phyloP scores from a whole-genome alignment of 768 basidiomycete species.

The Nidularia pulvinata region DNA sequence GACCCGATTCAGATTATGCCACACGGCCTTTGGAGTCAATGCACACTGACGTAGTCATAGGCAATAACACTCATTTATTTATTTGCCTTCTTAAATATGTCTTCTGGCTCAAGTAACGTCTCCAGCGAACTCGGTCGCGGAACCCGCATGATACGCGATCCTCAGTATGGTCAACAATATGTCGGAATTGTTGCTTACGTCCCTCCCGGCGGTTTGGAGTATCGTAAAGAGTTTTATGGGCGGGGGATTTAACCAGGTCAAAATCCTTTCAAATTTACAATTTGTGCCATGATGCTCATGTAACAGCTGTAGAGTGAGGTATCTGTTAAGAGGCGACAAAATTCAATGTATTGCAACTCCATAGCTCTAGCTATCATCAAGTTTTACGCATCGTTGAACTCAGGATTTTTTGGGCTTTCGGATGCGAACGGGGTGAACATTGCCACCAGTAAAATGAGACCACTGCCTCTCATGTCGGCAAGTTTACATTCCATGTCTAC shows the following conservation, averaged over 20 bases:
- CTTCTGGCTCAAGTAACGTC: neutral
- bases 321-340: slow-evolving; percentile 45
- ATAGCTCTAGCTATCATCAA: slow-evolving; percentile 91
- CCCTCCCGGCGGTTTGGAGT: slow-evolving; percentile 93
- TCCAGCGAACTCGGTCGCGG: slow-evolving; percentile 67
- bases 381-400: slow-evolving; percentile 85
- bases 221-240: slow-evolving; percentile 91
- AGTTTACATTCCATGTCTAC: slow-evolving; percentile 85
- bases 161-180: slow-evolving; percentile 79
- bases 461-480: slow-evolving; percentile 61
- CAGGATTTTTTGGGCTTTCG: slow-evolving; percentile 86
- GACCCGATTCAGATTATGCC: slow-evolving; percentile 76
- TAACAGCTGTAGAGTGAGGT: too few relatives aligned
- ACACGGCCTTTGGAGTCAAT: slow-evolving; percentile 74
- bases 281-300: neutral
- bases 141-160: slow-evolving; percentile 81
- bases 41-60: slow-evolving; percentile 59
- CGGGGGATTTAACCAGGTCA: slow-evolving; percentile 89
- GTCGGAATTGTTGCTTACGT: slow-evolving; percentile 81
- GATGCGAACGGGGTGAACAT: slow-evolving; percentile 61
- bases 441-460: slow-evolving; percentile 27
- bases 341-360: slow-evolving; percentile 77
- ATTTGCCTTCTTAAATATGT: too few relatives aligned
- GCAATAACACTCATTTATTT: slow-evolving; percentile 30
- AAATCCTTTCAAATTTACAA: slow-evolving; percentile 8